phyloP scores from a whole-genome alignment of 164 flowering plant species.

The Cinnamomum micranthum region DNA sequence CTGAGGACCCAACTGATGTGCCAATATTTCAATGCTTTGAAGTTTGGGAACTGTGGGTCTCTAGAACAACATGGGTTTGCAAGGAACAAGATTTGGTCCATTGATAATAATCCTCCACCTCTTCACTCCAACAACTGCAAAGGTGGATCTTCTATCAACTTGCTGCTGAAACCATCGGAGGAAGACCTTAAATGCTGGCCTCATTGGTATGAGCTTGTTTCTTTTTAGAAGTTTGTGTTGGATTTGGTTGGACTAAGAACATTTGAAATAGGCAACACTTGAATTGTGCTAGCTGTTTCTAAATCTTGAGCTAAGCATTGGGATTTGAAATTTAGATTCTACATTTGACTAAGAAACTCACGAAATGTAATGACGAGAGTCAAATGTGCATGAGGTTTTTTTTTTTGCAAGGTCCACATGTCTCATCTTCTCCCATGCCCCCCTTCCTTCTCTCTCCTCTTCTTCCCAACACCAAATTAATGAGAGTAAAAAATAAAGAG shows the following conservation, averaged over 20 bases:
- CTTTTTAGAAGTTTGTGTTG: not conserved
- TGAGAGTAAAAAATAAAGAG: no score
- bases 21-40: conserved; percentile 13
- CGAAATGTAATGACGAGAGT: no score
- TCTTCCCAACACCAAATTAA: no score
- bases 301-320: no score
- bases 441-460: no score
- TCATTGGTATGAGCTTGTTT: conserved; percentile 49
- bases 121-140: conserved; percentile 45
- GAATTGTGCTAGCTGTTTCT: not conserved
- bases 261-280: not conserved
- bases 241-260: not conserved
- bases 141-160: conserved; percentile 64
- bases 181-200: conserved; percentile 92
- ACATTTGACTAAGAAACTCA: no score
- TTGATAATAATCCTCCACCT: conserved; percentile 79
- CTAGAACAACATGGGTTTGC: conserved; percentile 93
- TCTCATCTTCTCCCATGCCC: no score
- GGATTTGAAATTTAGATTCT: no score
- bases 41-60: conserved; percentile 82
- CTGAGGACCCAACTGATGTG: conserved; percentile 4
- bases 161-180: conserved; percentile 77
- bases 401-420: no score
- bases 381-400: no score
- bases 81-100: conserved; percentile 75